Percentiles rank a stretch among this genome's conserved stretches.
Evolutionary conservation across 768 basidiomycete species (phyloP).

Genomic region (Auricularia sp.): DNA sequence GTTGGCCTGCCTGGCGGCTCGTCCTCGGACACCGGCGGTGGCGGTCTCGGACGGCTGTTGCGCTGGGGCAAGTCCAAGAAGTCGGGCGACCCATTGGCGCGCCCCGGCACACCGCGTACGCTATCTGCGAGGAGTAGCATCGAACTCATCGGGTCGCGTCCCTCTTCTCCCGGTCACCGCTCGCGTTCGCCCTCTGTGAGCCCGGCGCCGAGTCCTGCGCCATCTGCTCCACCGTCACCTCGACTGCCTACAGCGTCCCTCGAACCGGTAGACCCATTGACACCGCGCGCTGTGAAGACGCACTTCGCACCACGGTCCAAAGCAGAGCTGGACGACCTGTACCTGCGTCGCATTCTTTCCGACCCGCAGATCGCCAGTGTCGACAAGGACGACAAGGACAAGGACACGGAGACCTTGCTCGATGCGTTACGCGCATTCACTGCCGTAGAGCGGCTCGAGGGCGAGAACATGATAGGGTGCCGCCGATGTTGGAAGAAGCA

Average conservation of each 20-base stretch:
- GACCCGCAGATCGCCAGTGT: constrained; percentile 34
- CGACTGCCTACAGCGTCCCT: neutral
- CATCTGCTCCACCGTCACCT: neutral
- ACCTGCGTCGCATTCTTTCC: constrained; percentile 58
- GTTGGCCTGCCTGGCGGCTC: neutral
- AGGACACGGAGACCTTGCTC: constrained; percentile 41
- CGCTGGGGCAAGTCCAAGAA: neutral
- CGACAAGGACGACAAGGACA: constrained; percentile 17
- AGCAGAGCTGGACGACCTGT: constrained; percentile 44
- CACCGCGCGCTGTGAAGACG: neutral
- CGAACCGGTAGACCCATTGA: neutral
- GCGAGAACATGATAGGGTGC: constrained; percentile 92
- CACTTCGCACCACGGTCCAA: neutral
- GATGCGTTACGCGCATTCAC: constrained; percentile 85
- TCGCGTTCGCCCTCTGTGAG: neutral
- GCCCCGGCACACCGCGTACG: neutral
- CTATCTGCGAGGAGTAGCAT: neutral
- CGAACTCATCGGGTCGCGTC: neutral
- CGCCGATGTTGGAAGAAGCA: constrained; percentile 79
- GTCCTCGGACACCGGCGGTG: neutral
- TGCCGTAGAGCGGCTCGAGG: constrained; percentile 84
- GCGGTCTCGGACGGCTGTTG: neutral
- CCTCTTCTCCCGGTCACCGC: neutral
- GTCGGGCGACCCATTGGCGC: neutral
- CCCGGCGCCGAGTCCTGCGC: neutral